Percentiles rank a stretch among this genome's conserved stretches.
phyloP scores from a whole-genome alignment of 2,329 filamentous ascomycete genomes.

The Calcarisporium arbuscula region DNA sequence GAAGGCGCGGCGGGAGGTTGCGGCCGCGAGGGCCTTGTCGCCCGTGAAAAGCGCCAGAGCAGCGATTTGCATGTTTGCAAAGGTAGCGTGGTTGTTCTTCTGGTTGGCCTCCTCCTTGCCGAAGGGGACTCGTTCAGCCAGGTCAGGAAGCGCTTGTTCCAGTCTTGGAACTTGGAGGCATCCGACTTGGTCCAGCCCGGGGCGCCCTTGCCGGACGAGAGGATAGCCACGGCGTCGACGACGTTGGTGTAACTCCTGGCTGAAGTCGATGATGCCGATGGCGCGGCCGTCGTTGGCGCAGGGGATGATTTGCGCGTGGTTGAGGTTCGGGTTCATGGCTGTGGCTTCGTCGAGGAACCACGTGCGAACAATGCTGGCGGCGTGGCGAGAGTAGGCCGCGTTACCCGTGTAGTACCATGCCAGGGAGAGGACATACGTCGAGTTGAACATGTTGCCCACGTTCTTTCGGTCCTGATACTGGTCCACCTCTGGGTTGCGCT shows the following conservation, averaged over 20 bases:
- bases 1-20: not conserved
- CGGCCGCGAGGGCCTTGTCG: conserved; percentile 9
- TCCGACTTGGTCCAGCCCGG: conserved; percentile 13
- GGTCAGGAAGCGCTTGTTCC: conserved; percentile 13
- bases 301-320: conserved; percentile 13
- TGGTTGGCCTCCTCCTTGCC: conserved; percentile 8
- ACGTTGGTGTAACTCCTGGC: conserved; percentile 16
- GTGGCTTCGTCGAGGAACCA: conserved; percentile 16
- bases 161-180: conserved; percentile 9
- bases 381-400: conserved; percentile 13
- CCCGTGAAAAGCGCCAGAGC: conserved; percentile 15
- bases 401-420: conserved; percentile 18
- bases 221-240: conserved; percentile 14
- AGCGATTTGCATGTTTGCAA: conserved; percentile 14
- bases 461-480: conserved; percentile 11
- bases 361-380: conserved; percentile 14
- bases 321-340: conserved; percentile 17
- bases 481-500: conserved; percentile 15
- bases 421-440: conserved; percentile 14
- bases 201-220: conserved; percentile 8
- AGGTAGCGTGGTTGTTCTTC: conserved; percentile 17
- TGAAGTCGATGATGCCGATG: conserved; percentile 15
- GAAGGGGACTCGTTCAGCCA: conserved; percentile 16
- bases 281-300: conserved; percentile 11
- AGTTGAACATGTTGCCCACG: conserved; percentile 14